Percentiles rank a stretch among this genome's conserved stretches.
Conservation (phyloP, 176 grass and related monocot genomes). For the Oryza coarctata region DNA sequence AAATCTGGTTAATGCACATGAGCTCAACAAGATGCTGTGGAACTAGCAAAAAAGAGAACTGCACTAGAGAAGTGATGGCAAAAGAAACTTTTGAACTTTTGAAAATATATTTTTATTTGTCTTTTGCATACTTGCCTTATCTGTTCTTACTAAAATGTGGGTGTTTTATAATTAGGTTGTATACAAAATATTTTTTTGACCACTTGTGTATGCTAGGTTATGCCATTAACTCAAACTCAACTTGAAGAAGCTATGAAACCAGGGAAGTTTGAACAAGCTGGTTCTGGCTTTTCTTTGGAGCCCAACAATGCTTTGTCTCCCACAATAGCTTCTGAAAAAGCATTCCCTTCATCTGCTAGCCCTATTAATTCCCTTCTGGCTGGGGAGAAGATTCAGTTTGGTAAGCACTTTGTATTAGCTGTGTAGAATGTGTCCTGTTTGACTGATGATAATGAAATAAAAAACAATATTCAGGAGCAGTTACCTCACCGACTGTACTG, state of each 20-base stretch:
- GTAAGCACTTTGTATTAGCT: conserved; percentile 54
- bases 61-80: background rate
- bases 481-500: conserved; percentile 76
- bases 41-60: background rate
- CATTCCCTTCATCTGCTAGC: conserved; percentile 55
- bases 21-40: background rate
- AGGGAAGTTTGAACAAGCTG: conserved; percentile 66
- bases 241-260: conserved; percentile 97
- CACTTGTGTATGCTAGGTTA: conserved; percentile 59
- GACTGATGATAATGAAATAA: conserved; percentile 22
- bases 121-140: background rate
- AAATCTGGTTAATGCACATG: background rate
- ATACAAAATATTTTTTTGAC: conserved; percentile 16
- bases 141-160: conserved; percentile 1
- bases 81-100: conserved; percentile 7
- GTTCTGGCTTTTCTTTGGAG: conserved; percentile 58
- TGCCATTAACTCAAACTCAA: conserved; percentile 94
- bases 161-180: conserved; percentile 21
- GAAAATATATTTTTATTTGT: background rate
- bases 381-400: conserved; percentile 97
- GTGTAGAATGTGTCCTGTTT: conserved; percentile 22
- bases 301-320: conserved; percentile 49
- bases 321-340: conserved; percentile 46
- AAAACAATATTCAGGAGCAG: conserved; percentile 63
- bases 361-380: conserved; percentile 84